These are phyloP conservation scores for Datura wrightii DNA, from an alignment of 257 asterid genomes.

Conservation along the genomic window DNA sequence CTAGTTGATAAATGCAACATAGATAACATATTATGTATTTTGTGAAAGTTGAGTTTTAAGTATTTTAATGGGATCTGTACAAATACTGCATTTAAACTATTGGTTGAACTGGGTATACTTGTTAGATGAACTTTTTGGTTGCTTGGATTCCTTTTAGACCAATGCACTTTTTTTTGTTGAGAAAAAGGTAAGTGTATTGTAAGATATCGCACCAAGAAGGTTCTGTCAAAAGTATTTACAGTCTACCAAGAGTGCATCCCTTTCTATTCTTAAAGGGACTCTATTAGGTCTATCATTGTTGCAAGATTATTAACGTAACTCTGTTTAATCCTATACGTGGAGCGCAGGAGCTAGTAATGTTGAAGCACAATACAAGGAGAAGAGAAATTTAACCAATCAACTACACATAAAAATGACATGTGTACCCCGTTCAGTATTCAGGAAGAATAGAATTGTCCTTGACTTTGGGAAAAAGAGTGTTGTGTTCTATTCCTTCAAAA, in stretches of 20 bases:
- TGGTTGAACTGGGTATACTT: not conserved
- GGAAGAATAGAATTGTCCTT: too few species aligned
- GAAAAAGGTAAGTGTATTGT: not conserved
- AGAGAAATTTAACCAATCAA: too few species aligned
- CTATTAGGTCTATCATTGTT: not conserved
- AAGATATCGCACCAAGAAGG: not conserved
- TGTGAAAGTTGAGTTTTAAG: not conserved
- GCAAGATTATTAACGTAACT: constrained; percentile 11
- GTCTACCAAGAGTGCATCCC: constrained; percentile 19
- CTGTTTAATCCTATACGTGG: too few species aligned
- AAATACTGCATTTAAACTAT: not conserved
- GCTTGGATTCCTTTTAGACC: not conserved
- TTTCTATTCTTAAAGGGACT: not conserved
- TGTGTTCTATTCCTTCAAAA: too few species aligned
- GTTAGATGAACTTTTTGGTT: not conserved
- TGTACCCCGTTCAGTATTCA: too few species aligned
- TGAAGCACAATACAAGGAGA: too few species aligned
- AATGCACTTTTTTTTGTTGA: not conserved
- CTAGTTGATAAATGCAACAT: not conserved
- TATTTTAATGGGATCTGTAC: not conserved
- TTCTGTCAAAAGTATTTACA: constrained; percentile 2
- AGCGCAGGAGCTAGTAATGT: too few species aligned
- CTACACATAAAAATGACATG: too few species aligned
- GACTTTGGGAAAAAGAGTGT: too few species aligned
- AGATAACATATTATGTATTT: not conserved